Percentiles rank a stretch among this genome's conserved stretches.
Conservation (phyloP, 2,329 filamentous ascomycete genomes). For the Ceratocystis lukuohia region DNA sequence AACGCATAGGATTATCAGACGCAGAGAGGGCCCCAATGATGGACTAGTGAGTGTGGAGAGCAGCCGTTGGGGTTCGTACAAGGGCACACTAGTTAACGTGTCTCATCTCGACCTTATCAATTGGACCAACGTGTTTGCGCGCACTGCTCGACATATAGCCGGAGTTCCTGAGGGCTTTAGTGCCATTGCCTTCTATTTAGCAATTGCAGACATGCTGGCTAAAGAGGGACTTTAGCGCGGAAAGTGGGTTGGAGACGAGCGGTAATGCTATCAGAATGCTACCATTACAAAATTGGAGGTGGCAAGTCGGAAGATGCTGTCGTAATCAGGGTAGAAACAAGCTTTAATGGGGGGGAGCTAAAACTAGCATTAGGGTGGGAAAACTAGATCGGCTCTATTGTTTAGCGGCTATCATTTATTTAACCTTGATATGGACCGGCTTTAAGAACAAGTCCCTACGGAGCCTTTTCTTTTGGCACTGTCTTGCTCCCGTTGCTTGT, state of each 20-base stretch:
- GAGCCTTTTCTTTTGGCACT: too few relatives aligned
- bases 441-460: background rate
- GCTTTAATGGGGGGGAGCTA: too few relatives aligned
- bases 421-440: background rate
- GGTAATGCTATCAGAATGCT: too few relatives aligned
- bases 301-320: background rate
- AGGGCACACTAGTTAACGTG: constrained; percentile 48
- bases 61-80: constrained; percentile 49
- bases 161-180: constrained; percentile 48
- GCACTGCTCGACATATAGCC: constrained; percentile 38
- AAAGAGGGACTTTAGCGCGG: constrained; percentile 43
- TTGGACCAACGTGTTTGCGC: constrained; percentile 49
- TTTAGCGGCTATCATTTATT: too few relatives aligned
- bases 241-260: too few relatives aligned
- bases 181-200: constrained; percentile 53
- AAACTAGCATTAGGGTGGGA: too few relatives aligned
- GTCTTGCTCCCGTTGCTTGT: too few relatives aligned
- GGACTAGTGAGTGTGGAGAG: constrained; percentile 54
- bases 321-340: too few relatives aligned
- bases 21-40: constrained; percentile 47
- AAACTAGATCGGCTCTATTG: too few relatives aligned
- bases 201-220: constrained; percentile 56
- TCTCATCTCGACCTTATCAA: constrained; percentile 55
- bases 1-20: constrained; percentile 37
- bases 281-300: background rate